Evolutionary conservation across 176 grass and related monocot genomes (phyloP).

Genomic region (Lolium multiflorum): DNA sequence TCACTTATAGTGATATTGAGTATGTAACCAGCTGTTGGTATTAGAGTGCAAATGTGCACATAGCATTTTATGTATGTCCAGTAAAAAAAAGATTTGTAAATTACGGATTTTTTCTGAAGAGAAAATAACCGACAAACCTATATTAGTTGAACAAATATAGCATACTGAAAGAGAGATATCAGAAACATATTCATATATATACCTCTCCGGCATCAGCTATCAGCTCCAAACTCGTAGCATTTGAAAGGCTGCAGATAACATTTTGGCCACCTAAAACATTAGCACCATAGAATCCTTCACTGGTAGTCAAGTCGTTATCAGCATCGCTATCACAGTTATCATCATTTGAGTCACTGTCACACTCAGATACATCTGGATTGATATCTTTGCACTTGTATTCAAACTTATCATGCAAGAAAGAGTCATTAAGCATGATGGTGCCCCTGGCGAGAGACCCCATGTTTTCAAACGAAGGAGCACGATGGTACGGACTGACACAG

Average conservation of each 20-base stretch:
- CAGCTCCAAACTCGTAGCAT: slow-evolving; percentile 46
- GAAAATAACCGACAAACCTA: neutral
- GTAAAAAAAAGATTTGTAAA: neutral
- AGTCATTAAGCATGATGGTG: too few species aligned
- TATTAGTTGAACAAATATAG: too few species aligned
- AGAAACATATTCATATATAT: neutral
- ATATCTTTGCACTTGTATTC: too few species aligned
- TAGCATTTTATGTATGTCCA: neutral
- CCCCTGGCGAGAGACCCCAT: too few species aligned
- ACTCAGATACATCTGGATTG: neutral
- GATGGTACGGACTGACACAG: neutral
- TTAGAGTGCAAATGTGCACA: neutral
- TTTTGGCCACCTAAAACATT: slow-evolving; percentile 29
- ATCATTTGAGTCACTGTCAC: neutral
- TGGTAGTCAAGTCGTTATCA: neutral
- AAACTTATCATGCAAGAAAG: too few species aligned
- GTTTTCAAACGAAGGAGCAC: too few species aligned
- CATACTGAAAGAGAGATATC: too few species aligned
- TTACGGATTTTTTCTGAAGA: neutral
- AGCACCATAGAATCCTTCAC: neutral
- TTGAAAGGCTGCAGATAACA: slow-evolving; percentile 25
- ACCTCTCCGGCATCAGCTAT: slow-evolving; percentile 35
- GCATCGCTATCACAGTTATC: neutral
- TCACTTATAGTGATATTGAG: neutral
- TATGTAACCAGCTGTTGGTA: neutral